Evolutionary conservation across 768 basidiomycete species (phyloP), one percentile per base, ranked within the genome.

Genomic region (Termitomyces sp.): DNA sequence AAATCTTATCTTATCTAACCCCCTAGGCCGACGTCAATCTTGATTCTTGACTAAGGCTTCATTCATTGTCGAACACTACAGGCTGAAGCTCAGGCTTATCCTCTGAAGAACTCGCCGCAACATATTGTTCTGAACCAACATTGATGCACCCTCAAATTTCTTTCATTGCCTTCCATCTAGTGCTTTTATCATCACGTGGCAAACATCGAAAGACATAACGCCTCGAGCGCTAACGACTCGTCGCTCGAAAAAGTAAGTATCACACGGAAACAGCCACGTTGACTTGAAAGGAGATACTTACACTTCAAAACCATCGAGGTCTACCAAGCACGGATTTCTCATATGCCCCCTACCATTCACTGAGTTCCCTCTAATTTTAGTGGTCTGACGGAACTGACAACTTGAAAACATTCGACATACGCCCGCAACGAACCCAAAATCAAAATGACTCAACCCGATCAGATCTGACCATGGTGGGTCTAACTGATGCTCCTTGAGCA

Each of bases 381-480:
- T 23, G 47, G 21, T 21, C 14, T 34, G 32, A 12, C 25, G 25
- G 25, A 7, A 29, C 29, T 7, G 29, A 44, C 3, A 25, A 27
- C 23, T 44, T 25, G 43, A 17, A 29, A 10, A 42, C 41, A 5
- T 21, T 4, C 21, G 19, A 21, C 21, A 17, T 27, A 29, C 16
- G 9, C n/a, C n/a, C n/a, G n/a, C n/a, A n/a, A n/a, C n/a, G n/a
- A n/a, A n/a, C n/a, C n/a, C n/a, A n/a, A n/a, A n/a, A n/a, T n/a
- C n/a, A n/a, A 31, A 52, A 32, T 57, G 47, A 37, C 32, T 49
- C 32, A 49, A 35, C 19, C 32, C 41, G 54, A 62, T 62, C 54
- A 40, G 50, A 59, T 53, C 60, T 58, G 42, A 34, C n/a, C 49
- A 34, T 38, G 9, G 40, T 35, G 11, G 19, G 19, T 25, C 7